Base-by-base conservation (phyloP, 208 protist genomes). In the Trypanosomatidae sp. region DNA sequence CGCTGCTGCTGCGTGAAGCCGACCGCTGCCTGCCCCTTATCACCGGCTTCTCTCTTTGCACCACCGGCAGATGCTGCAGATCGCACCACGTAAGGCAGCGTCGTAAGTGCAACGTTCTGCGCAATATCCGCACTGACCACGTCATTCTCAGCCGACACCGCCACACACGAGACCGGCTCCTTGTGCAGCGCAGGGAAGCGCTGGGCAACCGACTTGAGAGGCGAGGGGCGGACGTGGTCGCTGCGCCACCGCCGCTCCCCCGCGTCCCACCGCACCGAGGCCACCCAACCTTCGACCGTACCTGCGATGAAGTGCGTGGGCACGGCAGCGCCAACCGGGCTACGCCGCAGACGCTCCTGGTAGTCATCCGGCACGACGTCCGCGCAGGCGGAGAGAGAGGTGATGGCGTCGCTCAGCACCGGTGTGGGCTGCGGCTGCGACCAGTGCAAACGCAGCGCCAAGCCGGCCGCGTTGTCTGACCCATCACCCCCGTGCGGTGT, bases 101-200 rank as follows among this genome's bases (percentile, higher is more conserved):
- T 78, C 47, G 88, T 89, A 30, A 96, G 77, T 13, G 90, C 78
- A 19, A 94, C 82, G 66, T 93, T 91, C 71, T 96, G 92, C 17
- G 90, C 90, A 74, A 96, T 92, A 62, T 96, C 92, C 2, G 83
- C 87, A 17, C 82, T 89, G 19, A 94, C 55, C 50, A 96, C 86
- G 73, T 91, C 88, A 49, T 92, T 90, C 46, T 80, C 60, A 4
- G 60, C 22, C 6, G 91, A 93, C 52, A 93, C 89, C 6, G 90
- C 84, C 7, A 96, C 83, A 53, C 77, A 89, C 0, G 92, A 91
- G 60, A 95, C 84, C 28, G 92, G 90, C 66, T 96, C 90, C 52
- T 73, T 81, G 77, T 96, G 92, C 25, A 93, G 77, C 36, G 91
- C 81, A n/a, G n/a, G n/a, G n/a, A n/a, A 76, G 13, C 50, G 66